Evolutionary conservation across 2,329 filamentous ascomycete genomes (phyloP).

Genomic region (Dactylellina cionopaga): DNA sequence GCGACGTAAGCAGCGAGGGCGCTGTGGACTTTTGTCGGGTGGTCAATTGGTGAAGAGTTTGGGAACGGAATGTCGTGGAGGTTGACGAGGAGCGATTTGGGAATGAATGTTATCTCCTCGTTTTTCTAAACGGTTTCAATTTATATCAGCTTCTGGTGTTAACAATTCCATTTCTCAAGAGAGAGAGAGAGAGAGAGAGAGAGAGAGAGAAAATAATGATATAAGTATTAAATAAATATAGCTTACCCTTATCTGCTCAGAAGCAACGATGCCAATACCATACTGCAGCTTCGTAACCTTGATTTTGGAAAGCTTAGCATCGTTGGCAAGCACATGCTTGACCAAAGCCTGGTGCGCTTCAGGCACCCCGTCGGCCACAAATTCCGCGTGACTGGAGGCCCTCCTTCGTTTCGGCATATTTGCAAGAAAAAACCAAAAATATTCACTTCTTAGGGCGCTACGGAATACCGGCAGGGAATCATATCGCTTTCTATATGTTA

Average conservation of each 20-base stretch:
- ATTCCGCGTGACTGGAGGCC: constrained; percentile 2
- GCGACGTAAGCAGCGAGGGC: constrained; percentile 43
- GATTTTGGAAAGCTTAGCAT: constrained; percentile 36
- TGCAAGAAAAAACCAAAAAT: neutral
- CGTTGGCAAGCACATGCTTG: constrained; percentile 35
- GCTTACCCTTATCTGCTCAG: constrained; percentile 25
- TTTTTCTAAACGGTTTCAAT: constrained; percentile 17
- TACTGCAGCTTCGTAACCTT: constrained; percentile 35
- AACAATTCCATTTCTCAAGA: neutral
- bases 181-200: neutral
- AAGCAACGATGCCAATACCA: constrained; percentile 39
- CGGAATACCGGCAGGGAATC: neutral
- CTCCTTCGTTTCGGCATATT: constrained; percentile 36
- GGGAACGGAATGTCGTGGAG: constrained; percentile 31
- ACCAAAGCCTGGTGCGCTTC: constrained; percentile 17
- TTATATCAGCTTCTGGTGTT: neutral
- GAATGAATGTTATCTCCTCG: constrained; percentile 45
- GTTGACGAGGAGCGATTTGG: constrained; percentile 38
- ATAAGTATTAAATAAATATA: neutral
- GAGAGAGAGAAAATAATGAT: neutral
- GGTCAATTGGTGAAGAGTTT: constrained; percentile 37
- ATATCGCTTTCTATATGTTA: constrained; percentile 1
- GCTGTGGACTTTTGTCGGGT: constrained; percentile 40
- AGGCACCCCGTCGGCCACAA: constrained; percentile 20
- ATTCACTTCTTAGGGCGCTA: neutral